Evolutionary conservation across 2,329 filamentous ascomycete genomes (phyloP), one percentile per base, ranked within the genome.

Genomic region (Cercospora janseana): DNA sequence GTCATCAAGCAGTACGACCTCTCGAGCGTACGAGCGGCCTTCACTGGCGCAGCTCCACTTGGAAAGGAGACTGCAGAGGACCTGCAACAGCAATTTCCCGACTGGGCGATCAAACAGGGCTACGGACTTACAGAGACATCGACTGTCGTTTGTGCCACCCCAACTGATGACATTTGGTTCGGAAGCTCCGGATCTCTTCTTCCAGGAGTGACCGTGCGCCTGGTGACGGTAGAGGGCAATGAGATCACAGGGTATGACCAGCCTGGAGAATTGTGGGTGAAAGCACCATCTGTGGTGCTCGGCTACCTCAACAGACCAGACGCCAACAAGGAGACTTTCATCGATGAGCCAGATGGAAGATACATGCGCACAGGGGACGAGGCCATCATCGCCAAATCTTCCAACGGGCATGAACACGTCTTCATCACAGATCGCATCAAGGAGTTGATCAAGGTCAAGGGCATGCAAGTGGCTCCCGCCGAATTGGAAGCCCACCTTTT

Each of bases 301-400:
- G 91, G 91, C 1, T 96, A 96, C 60, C 72, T 95, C 46, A 86
- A 94, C 71, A 95, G 95, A 63, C 83, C 87, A 35, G 85, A 87
- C 63, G 89, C 91, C 3, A 94, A 84, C 15, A 76, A 79, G 44
- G 65, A 66, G 46, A 93, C 90, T 0, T 96, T 89, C 62, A 75
- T 83, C 1, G 65, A 71, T 10, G 82, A 83, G 7, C 61, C 61
- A 71, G 82, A 56, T 53, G 73, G 74, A 1, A 93, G 88, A 81
- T 69, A 65, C 27, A 65, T 95, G 77, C 80, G 80, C 31, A 95
- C 91, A 0, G 91, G 91, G 4, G 91, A 96, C 61, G 88, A 94
- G 66, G 88, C 86, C 0, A 74, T 92, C 3, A 73, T 94, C 8
- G 77, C 79, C 2, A 78, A 80, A 61, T 75, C 81, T 6, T 77